These are phyloP conservation scores for Passalora sequoiae DNA, from an alignment of 2,329 filamentous ascomycete genomes.

Conservation along the genomic window DNA sequence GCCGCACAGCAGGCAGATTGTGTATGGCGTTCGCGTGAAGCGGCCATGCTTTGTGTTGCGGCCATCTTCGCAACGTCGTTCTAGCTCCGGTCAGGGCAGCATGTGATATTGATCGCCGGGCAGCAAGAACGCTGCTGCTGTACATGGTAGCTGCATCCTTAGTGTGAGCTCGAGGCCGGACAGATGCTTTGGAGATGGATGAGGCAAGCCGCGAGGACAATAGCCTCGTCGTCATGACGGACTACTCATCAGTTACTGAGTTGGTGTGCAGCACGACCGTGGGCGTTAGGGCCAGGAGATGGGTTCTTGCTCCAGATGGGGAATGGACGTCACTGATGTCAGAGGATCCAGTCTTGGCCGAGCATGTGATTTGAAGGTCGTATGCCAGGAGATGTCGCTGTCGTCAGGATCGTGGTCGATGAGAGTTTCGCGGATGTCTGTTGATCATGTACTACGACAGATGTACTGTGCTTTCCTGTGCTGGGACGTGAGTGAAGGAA, in stretches of 20 bases:
- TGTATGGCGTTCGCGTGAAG: conserved; percentile 73
- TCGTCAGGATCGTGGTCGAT: no score
- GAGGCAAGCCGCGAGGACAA: conserved; percentile 68
- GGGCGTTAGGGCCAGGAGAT: no score
- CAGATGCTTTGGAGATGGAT: conserved; percentile 52
- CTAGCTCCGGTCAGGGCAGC: conserved; percentile 22
- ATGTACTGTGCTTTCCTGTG: no score
- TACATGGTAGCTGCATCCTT: conserved; percentile 23
- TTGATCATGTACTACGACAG: no score
- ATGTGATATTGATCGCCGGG: conserved; percentile 24
- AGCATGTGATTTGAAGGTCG: no score
- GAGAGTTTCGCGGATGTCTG: no score
- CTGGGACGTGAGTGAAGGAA: no score
- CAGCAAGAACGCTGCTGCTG: conserved; percentile 18
- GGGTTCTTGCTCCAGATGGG: not conserved
- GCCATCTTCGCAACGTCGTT: conserved; percentile 23
- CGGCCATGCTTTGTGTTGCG: conserved; percentile 62
- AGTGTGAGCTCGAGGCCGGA: conserved; percentile 30
- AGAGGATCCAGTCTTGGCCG: no score
- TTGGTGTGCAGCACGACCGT: not conserved
- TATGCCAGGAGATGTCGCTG: no score
- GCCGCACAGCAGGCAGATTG: conserved; percentile 63
- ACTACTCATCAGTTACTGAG: conserved; percentile 19
- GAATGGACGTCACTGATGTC: conserved; percentile 1
- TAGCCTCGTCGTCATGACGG: conserved; percentile 52